A percentile compares a stretch with the other conserved stretches of the same genome.
Evolutionary conservation across 2,329 filamentous ascomycete genomes (phyloP).

Genomic region (Sclerotinia borealis): DNA sequence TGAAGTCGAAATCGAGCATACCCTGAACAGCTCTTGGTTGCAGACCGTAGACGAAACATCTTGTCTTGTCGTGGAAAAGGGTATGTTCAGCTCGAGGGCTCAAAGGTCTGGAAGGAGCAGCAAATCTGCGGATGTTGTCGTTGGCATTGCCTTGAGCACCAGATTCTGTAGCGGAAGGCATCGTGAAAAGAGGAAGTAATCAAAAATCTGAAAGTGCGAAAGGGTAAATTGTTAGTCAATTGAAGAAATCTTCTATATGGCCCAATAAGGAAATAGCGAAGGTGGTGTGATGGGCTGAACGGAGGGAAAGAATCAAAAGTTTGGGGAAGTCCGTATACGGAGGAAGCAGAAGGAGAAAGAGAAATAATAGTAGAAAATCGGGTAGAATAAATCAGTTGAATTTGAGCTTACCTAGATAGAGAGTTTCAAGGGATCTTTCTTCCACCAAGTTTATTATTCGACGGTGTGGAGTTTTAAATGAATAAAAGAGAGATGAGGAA

Average conservation of each 20-base stretch:
- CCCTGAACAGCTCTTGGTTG: conserved; percentile 89
- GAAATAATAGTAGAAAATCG: not conserved
- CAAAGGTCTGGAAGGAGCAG: conserved; percentile 83
- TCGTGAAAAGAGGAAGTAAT: conserved; percentile 7
- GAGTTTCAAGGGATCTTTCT: not conserved
- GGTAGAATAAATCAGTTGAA: not conserved
- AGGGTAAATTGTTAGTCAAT: conserved; percentile 17
- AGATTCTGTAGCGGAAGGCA: conserved; percentile 21
- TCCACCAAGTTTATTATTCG: not conserved
- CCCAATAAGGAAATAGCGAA: not conserved
- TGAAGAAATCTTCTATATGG: conserved; percentile 12
- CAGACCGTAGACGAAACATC: conserved; percentile 99
- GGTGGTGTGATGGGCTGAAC: conserved; percentile 1
- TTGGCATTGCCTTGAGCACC: conserved; percentile 62
- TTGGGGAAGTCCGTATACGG: conserved; percentile 13
- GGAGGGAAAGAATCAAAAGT: not conserved
- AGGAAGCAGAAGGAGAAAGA: not conserved
- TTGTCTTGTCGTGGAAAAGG: conserved; percentile 98
- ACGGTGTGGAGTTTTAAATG: not conserved
- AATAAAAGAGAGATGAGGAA: not conserved
- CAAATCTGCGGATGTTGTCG: conserved; percentile 98
- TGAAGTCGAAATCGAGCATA: conserved; percentile 99
- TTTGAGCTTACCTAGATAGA: not conserved
- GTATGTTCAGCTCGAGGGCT: conserved; percentile 83
- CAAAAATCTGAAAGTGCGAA: conserved; percentile 11